These are phyloP conservation scores for Fistulinella prunicolor DNA, from an alignment of 768 basidiomycete genomes.

Conservation along the genomic window DNA sequence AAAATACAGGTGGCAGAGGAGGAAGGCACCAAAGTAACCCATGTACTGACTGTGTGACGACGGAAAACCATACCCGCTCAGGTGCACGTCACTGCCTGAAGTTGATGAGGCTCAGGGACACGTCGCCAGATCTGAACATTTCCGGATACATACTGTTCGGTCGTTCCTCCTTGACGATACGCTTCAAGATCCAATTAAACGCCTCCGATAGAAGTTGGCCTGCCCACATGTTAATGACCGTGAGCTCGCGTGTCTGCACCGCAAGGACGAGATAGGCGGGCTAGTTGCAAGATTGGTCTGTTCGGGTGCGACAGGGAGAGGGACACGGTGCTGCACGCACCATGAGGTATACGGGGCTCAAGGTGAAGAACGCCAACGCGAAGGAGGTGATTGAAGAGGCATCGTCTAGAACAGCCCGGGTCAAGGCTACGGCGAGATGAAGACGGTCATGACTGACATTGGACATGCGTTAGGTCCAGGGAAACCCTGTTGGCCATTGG, in stretches of 20 bases:
- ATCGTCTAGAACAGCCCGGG: slow-evolving; percentile 45
- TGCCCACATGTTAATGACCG: slow-evolving; percentile 81
- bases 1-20: slow-evolving; percentile 69
- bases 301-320: not conserved
- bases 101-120: slow-evolving; percentile 1
- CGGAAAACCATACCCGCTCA: slow-evolving; percentile 79
- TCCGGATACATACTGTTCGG: slow-evolving; percentile 50
- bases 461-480: slow-evolving; percentile 64
- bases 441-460: slow-evolving; percentile 42
- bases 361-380: slow-evolving; percentile 57
- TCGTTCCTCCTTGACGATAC: slow-evolving; percentile 60
- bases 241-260: slow-evolving; percentile 72
- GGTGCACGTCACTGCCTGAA: slow-evolving; percentile 18
- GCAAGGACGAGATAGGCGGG: slow-evolving; percentile 76
- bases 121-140: not conserved
- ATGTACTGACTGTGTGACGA: slow-evolving; percentile 90
- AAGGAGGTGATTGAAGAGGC: slow-evolving; percentile 56
- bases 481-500: slow-evolving; percentile 36
- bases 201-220: slow-evolving; percentile 74
- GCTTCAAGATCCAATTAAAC: slow-evolving; percentile 69
- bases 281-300: slow-evolving; percentile 35
- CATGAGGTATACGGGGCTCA: slow-evolving; percentile 73
- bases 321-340: slow-evolving; percentile 34
- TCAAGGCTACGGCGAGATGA: slow-evolving; percentile 2
- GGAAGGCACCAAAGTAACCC: slow-evolving; percentile 81